Conservation (phyloP, 169 alveolate genomes). For the Plasmodium ovale region DNA sequence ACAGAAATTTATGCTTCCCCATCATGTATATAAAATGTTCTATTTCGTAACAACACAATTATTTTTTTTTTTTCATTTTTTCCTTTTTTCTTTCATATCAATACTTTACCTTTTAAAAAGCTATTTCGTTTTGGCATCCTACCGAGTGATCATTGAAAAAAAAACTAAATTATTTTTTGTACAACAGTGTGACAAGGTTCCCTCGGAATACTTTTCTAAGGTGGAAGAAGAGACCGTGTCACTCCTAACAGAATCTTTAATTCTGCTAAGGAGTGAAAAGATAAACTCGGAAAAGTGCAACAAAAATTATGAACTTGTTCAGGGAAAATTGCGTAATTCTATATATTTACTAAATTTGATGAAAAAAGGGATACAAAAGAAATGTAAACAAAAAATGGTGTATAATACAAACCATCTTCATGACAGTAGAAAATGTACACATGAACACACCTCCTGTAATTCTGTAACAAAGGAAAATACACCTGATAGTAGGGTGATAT, state of each 20-base stretch:
- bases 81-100: conserved; percentile 1
- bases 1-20: neutral
- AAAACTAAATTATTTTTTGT: neutral
- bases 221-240: neutral
- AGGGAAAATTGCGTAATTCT: neutral
- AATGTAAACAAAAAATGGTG: neutral
- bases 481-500: too few relatives aligned
- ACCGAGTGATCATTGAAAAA: conserved; percentile 20
- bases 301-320: neutral
- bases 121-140: conserved; percentile 6
- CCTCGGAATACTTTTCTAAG: neutral
- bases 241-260: conserved; percentile 6
- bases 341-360: neutral
- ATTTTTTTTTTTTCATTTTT: conserved; percentile 15
- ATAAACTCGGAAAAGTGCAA: neutral
- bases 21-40: neutral
- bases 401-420: too few relatives aligned
- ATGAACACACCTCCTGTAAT: too few relatives aligned
- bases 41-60: neutral
- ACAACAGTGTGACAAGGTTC: neutral
- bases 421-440: too few relatives aligned
- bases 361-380: neutral
- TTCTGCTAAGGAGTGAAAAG: neutral
- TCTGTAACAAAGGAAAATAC: neutral
- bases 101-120: conserved; percentile 26